Evolutionary conservation across 208 protist species (phyloP), one percentile per base, ranked within the genome.

Genomic region (Trypanosoma boissoni): DNA sequence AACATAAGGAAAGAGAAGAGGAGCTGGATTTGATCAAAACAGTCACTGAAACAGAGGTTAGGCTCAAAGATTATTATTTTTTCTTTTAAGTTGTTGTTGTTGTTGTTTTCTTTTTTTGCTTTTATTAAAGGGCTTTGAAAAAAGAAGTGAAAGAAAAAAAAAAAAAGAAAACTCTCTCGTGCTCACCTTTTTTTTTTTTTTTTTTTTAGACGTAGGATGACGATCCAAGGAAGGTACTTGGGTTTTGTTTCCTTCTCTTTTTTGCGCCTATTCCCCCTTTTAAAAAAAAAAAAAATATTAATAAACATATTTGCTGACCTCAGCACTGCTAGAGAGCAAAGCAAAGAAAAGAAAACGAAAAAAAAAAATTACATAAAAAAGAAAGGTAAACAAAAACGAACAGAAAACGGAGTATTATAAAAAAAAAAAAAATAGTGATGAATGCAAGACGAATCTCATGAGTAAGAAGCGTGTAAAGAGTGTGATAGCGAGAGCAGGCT

Each of bases 31-130:
- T 3, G 29, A 51, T 9, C 5, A 51, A 51, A 26, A 51, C 23
- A 51, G 14, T 12, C 23, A 26, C 23, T 28, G 23, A 51, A 26
- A n/a, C 23, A 51, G 29, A 51, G 45, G 23, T n/a, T n/a, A n/a
- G n/a, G n/a, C n/a, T n/a, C n/a, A 27, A 27, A 51, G 2, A 23
- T 26, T 51, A 9, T 28, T 51, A 9, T 51, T 51, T 20, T 51
- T 51, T 7, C 2, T 51, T 26, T 51, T 26, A 7, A 31, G 10
- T 26, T 26, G 2, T 2, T 51, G 29, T 26, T 26, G 3, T 26
- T 8, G 26, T 32, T 4, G n/a, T 52, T n/a, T 52, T 52, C 8
- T 31, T 52, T 52, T 52, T 52, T 52, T 52, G 12, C 32, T 52
- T 52, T 52, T 52, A 31, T 8, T 23, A 16, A 12, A 39, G 6